phyloP scores from a whole-genome alignment of 2,329 filamentous ascomycete species.

The Venturia nashicola region DNA sequence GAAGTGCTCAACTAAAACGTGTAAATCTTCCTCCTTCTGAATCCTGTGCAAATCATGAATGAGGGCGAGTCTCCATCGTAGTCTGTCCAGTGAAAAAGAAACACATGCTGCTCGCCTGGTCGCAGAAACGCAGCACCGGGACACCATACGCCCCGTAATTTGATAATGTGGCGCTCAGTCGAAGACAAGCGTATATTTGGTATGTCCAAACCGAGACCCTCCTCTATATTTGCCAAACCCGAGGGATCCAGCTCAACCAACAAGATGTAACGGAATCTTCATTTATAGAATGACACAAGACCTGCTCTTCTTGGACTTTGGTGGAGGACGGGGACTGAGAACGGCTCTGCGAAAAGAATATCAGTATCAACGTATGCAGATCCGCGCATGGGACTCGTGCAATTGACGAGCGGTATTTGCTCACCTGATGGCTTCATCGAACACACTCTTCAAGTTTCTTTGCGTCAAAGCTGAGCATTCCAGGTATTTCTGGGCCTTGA shows the following conservation, averaged over 20 bases:
- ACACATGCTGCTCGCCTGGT: background rate
- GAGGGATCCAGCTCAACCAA: constrained; percentile 1
- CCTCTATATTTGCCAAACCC: constrained; percentile 3
- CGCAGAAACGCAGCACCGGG: background rate
- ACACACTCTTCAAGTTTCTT: constrained; percentile 94
- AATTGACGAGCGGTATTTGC: constrained; percentile 18
- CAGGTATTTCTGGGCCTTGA: constrained; percentile 91
- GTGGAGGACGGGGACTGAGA: constrained; percentile 25
- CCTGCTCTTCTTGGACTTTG: constrained; percentile 18
- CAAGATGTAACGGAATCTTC: background rate
- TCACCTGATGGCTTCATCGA: constrained; percentile 96
- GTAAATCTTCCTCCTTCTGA: constrained; percentile 3
- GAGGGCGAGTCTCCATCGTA: background rate
- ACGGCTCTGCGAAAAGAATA: constrained; percentile 21
- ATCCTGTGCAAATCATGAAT: constrained; percentile 5
- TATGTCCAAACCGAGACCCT: background rate
- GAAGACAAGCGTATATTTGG: background rate
- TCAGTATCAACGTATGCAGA: background rate
- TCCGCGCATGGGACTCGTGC: background rate
- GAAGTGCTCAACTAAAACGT: constrained; percentile 3
- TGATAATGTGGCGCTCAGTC: background rate
- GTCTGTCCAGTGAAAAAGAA: background rate
- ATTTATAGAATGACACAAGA: constrained; percentile 20
- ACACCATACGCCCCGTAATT: constrained; percentile 2
- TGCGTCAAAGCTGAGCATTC: constrained; percentile 97